phyloP scores from a whole-genome alignment of 2,329 filamentous ascomycete genomes.

The Daldinia sp. region DNA sequence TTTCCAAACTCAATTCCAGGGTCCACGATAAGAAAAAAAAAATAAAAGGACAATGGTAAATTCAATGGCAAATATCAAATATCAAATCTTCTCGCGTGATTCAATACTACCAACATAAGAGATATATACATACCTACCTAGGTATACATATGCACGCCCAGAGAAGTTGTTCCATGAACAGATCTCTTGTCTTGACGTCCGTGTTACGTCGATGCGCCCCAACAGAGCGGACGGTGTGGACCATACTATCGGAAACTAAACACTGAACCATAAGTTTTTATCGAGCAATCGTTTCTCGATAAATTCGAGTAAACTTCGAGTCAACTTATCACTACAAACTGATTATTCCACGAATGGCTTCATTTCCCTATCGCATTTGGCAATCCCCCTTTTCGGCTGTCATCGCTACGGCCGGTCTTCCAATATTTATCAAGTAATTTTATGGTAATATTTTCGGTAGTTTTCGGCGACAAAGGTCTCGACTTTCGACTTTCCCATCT shows the following conservation, averaged over 20 bases:
- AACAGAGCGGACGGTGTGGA: constrained; percentile 30
- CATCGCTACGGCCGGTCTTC: constrained; percentile 12
- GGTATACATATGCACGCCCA: constrained; percentile 15
- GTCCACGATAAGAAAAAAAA: neutral
- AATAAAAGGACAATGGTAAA: neutral
- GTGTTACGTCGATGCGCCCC: constrained; percentile 31
- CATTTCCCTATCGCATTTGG: constrained; percentile 42
- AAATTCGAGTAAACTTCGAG: constrained; percentile 47
- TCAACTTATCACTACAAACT: constrained; percentile 22
- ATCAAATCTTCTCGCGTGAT: neutral
- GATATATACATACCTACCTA: neutral
- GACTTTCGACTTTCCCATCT: constrained; percentile 15
- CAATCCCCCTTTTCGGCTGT: constrained; percentile 11
- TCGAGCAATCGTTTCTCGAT: constrained; percentile 49
- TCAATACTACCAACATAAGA: neutral
- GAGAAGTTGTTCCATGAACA: constrained; percentile 12
- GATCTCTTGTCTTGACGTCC: constrained; percentile 30
- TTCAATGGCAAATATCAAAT: neutral
- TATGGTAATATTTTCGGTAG: constrained; percentile 37
- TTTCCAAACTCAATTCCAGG: neutral
- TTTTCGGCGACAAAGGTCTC: constrained; percentile 33
- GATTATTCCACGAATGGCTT: constrained; percentile 43
- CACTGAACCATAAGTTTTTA: constrained; percentile 37
- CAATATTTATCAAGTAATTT: constrained; percentile 43
- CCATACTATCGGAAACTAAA: constrained; percentile 12